Conservation (phyloP, 495 filamentous ascomycete species). For the Penicillium nucicola region DNA sequence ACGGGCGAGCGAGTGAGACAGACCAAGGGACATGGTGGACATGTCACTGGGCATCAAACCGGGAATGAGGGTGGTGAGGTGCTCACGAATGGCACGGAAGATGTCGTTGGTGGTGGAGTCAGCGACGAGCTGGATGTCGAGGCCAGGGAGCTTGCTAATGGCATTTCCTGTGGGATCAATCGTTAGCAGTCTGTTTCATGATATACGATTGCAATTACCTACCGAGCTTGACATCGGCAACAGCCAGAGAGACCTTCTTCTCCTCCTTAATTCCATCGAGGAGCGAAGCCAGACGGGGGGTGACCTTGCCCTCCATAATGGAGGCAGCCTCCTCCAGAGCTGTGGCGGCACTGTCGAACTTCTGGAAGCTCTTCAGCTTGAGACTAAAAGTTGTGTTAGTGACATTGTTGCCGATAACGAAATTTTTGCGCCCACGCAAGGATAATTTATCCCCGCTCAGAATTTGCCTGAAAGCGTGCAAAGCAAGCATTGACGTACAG, state of each 20-base stretch:
- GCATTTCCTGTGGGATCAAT: conserved; percentile 55
- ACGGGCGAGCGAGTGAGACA: conserved; percentile 95
- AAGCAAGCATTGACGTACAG: conserved; percentile 58
- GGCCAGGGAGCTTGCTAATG: conserved; percentile 86
- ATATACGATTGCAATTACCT: conserved; percentile 21
- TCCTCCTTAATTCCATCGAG: conserved; percentile 93
- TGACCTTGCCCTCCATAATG: conserved; percentile 89
- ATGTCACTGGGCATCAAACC: conserved; percentile 81
- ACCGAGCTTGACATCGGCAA: conserved; percentile 92
- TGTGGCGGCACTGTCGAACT: conserved; percentile 85
- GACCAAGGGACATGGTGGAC: conserved; percentile 88
- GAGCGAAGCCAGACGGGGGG: conserved; percentile 78
- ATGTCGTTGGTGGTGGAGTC: conserved; percentile 84
- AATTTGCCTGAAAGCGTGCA: not conserved
- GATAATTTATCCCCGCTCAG: conserved; percentile 6
- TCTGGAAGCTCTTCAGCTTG: conserved; percentile 93
- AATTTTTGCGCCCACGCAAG: conserved; percentile 20
- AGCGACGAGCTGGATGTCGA: conserved; percentile 80
- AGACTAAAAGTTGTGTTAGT: conserved; percentile 54
- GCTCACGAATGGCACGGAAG: conserved; percentile 88
- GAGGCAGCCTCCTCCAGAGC: conserved; percentile 87
- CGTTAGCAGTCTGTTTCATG: conserved; percentile 5
- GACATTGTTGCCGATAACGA: conserved; percentile 15
- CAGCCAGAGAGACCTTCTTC: conserved; percentile 93
- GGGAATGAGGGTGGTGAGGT: conserved; percentile 87